These are phyloP conservation scores for Pleurotus cornucopiae DNA, from an alignment of 768 basidiomycete species.

Conservation along the genomic window DNA sequence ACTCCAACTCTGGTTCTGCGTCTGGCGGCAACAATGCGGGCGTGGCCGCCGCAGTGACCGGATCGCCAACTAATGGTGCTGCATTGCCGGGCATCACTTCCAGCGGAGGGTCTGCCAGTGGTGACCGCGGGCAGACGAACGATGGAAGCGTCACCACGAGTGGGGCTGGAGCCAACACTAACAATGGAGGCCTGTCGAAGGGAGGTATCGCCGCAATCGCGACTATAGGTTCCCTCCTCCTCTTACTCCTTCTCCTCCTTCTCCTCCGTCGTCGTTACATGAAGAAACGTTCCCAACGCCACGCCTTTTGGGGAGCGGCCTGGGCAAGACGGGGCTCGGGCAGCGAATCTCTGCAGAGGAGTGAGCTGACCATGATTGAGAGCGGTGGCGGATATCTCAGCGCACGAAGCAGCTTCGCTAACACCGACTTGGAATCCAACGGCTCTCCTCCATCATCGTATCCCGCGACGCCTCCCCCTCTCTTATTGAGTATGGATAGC, in stretches of 20 bases:
- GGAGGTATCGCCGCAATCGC: slow-evolving; percentile 47
- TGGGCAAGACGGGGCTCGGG: slow-evolving; percentile 8
- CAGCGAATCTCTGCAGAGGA: slow-evolving; percentile 8
- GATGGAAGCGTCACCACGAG: neutral
- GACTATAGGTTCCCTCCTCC: slow-evolving; percentile 21
- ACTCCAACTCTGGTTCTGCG: neutral
- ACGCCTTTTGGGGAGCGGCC: slow-evolving; percentile 42
- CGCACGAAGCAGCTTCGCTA: slow-evolving; percentile 57
- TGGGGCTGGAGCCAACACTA: slow-evolving; percentile 10
- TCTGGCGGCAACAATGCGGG: neutral
- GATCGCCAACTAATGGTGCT: neutral
- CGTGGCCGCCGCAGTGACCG: neutral
- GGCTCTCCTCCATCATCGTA: slow-evolving; percentile 15
- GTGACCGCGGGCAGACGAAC: neutral
- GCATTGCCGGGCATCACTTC: neutral
- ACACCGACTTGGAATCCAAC: slow-evolving; percentile 48
- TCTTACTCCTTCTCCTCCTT: slow-evolving; percentile 34
- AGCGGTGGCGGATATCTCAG: slow-evolving; percentile 21
- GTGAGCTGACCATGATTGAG: slow-evolving; percentile 4
- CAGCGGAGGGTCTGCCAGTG: neutral
- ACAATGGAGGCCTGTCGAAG: slow-evolving; percentile 20
- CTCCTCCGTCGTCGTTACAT: slow-evolving; percentile 43
- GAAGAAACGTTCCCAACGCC: slow-evolving; percentile 35
- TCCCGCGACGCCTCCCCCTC: slow-evolving; percentile 15
- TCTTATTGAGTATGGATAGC: neutral